Base-by-base conservation (phyloP, 495 filamentous ascomycete genomes). In the Penicillium nucicola region DNA sequence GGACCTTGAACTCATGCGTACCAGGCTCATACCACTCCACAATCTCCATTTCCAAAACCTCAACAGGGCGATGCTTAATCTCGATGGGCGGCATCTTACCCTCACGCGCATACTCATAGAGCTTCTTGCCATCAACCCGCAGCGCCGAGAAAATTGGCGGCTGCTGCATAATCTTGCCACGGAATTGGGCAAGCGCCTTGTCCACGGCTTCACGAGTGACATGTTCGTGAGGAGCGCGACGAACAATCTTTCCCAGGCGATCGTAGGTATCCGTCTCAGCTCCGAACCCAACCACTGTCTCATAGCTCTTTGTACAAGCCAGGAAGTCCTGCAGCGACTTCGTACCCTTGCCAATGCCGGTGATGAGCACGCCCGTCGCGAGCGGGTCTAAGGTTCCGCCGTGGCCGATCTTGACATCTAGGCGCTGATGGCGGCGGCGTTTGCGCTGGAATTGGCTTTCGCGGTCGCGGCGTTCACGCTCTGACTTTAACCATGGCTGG, bases 301-400 rank as follows among this genome's bases (percentile, higher is more conserved):
- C 91, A 67, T 99, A 99, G 2, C 81, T 84, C 74, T 99, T 99
- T 19, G 87, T 95, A 70, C 93, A 96, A 19, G 74, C 74, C 25
- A 99, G 70, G 58, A 97, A 97, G 12, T 79, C 62, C 42, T 80
- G 72, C 3, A 99, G 78, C 5, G 74, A 66, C 66, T 97, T 97
- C 11, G 95, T 99, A 12, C 91, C 95, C 45, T 81, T 83, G 15
- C 91, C 92, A 8, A 97, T 80, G 31, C 92, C 95, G 2, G 89
- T 73, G 39, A 97, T 87, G 44, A 99, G 77, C 10, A 99, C 89
- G 19, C 93, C 93, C 1, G 89, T 95, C 12, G 93, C 93, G 55
- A 97, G 80, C 3, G 93, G 93, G 60, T 99, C 93, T 4, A 99
- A 79, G 0, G 93, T 99, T 28, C 93, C 93, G 30, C 95, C 93